Conservation (phyloP, 2,329 filamentous ascomycete species). For the Zalaria obscura region DNA sequence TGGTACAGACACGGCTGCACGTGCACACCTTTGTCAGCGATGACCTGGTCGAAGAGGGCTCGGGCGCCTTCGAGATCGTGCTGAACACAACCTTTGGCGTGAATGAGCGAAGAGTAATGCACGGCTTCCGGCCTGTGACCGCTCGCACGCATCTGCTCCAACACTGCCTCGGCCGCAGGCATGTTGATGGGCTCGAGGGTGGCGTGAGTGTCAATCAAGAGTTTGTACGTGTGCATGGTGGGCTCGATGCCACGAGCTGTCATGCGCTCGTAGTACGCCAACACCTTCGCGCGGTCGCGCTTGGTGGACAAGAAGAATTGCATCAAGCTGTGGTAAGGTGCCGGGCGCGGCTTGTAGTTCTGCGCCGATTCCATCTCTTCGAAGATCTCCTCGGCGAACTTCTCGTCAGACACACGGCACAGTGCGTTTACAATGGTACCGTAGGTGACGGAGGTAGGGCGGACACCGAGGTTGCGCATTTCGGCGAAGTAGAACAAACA, state of each 20-base stretch:
- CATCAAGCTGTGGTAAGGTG: constrained; percentile 98
- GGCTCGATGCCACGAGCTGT: constrained; percentile 71
- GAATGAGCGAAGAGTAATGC: constrained; percentile 89
- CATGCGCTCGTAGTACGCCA: constrained; percentile 94
- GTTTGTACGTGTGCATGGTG: constrained; percentile 93
- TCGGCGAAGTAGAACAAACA: constrained; percentile 96
- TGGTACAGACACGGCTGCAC: constrained; percentile 84
- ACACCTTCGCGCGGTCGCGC: constrained; percentile 84
- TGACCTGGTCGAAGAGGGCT: constrained; percentile 66
- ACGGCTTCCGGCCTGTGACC: constrained; percentile 76
- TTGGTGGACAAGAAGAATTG: constrained; percentile 98
- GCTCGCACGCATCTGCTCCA: constrained; percentile 60
- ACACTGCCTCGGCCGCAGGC: constrained; percentile 68
- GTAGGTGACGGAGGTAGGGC: constrained; percentile 93
- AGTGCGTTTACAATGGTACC: constrained; percentile 96
- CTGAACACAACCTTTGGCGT: constrained; percentile 85
- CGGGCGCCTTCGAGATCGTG: constrained; percentile 81
- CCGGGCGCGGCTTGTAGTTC: constrained; percentile 95
- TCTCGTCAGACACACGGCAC: constrained; percentile 93
- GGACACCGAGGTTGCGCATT: constrained; percentile 86
- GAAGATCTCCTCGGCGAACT: constrained; percentile 93
- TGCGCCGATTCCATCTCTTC: constrained; percentile 98
- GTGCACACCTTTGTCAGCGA: constrained; percentile 51
- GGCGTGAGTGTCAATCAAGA: constrained; percentile 88
- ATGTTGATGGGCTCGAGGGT: constrained; percentile 88